phyloP scores from a whole-genome alignment of 2,329 filamentous ascomycete genomes.

The Sphaerostilbella broomeana region DNA sequence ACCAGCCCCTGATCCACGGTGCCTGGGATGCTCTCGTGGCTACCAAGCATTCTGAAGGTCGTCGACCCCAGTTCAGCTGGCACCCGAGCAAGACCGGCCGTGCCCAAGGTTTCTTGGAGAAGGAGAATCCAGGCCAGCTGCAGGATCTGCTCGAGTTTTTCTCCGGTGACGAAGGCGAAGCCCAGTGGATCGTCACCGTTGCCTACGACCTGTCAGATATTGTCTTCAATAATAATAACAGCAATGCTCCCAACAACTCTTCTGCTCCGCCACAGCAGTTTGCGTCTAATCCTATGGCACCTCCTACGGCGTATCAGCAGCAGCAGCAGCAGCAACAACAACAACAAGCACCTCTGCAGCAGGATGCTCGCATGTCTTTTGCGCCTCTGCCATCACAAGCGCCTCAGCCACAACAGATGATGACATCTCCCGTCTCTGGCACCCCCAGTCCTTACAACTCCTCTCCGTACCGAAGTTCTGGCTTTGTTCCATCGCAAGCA shows the following conservation, averaged over 20 bases:
- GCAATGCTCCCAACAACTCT: conserved; percentile 14
- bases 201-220: conserved; percentile 52
- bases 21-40: conserved; percentile 54
- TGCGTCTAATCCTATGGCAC: conserved; percentile 2
- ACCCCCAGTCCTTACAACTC: conserved; percentile 19
- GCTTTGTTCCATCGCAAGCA: conserved; percentile 26
- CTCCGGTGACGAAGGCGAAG: conserved; percentile 50
- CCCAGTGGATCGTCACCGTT: conserved; percentile 49
- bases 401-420: conserved; percentile 22
- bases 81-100: conserved; percentile 49
- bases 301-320: conserved; percentile 4
- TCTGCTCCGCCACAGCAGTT: conserved; percentile 15
- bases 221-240: conserved; percentile 23
- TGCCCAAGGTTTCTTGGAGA: conserved; percentile 53
- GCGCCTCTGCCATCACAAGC: conserved; percentile 28
- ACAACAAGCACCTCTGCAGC: too few relatives aligned
- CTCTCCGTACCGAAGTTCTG: conserved; percentile 23
- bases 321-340: conserved; percentile 1
- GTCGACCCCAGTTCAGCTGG: conserved; percentile 58
- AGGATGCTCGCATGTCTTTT: conserved; percentile 26
- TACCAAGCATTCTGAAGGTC: conserved; percentile 47
- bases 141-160: conserved; percentile 62
- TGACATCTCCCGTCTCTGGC: conserved; percentile 20
- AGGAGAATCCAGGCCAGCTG: conserved; percentile 55
- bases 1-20: conserved; percentile 55